Base-by-base conservation (phyloP, 2,329 filamentous ascomycete genomes). In the Xylariales sp. region DNA sequence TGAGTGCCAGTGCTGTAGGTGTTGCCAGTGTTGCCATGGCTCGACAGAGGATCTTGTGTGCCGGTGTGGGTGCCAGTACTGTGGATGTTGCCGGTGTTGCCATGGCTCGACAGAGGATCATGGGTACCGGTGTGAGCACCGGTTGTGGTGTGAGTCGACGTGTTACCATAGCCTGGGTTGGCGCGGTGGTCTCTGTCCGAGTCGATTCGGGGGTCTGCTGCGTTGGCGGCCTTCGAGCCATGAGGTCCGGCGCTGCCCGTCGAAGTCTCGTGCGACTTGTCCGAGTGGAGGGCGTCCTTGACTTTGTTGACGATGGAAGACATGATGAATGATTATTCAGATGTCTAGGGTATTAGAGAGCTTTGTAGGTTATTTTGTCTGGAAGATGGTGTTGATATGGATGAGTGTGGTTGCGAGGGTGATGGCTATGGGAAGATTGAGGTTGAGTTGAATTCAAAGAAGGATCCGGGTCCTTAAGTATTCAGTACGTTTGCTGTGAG, bases 301-400 rank as follows among this genome's bases (percentile, higher is more conserved):
- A 78, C 69, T 63, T 79, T 79, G 68, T 79, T 72, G 56, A 78
- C 60, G 54, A 80, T 63, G 51, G 62, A 61, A 61, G 76, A 76
- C 76, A 79, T 80, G 56, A 47, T 77, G 65, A 43, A 35, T 55
- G 44, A 40, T 52, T 29, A 15, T n/a, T n/a, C n/a, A n/a, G n/a
- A n/a, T n/a, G n/a, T n/a, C n/a, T n/a, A n/a, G n/a, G n/a, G n/a
- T n/a, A n/a, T n/a, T n/a, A n/a, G n/a, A n/a, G n/a, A n/a, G n/a
- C n/a, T n/a, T n/a, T n/a, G n/a, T n/a, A n/a, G n/a, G n/a, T n/a
- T n/a, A n/a, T n/a, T n/a, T n/a, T n/a, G n/a, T n/a, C n/a, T n/a
- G n/a, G n/a, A n/a, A n/a, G n/a, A n/a, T n/a, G n/a, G n/a, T n/a
- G n/a, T n/a, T n/a, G n/a, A n/a, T n/a, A n/a, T n/a, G n/a, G n/a